Evolutionary conservation across 371 early-diverging fungal genomes (phyloP).

Genomic region (Mortierella sp.): DNA sequence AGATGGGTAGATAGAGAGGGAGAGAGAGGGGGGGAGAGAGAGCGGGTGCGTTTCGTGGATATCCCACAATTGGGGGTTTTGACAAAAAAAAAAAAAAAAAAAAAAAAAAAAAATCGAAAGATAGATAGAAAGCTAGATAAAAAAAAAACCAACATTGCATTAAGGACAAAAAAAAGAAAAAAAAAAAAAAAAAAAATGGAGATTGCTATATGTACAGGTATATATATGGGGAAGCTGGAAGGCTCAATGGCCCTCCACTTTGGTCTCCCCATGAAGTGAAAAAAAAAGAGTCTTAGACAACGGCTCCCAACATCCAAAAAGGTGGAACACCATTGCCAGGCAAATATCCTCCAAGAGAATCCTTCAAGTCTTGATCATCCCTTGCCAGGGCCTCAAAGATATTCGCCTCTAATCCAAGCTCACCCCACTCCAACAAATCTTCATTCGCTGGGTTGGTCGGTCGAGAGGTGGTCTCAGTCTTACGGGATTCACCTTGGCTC

Average conservation of each 20-base stretch:
- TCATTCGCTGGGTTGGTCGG: conserved; percentile 41
- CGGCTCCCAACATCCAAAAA: conserved; percentile 52
- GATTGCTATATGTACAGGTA: conserved; percentile 8
- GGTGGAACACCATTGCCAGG: conserved; percentile 49
- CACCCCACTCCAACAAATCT: conserved; percentile 47
- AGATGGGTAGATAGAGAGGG: too few species aligned
- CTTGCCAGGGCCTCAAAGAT: conserved; percentile 35
- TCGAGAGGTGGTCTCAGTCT: conserved; percentile 2
- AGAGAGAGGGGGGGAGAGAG: too few species aligned
- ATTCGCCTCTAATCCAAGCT: conserved; percentile 45
- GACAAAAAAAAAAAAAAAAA: not conserved
- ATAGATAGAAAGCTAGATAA: not conserved
- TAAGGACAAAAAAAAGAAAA: not conserved
- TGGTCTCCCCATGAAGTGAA: too few species aligned
- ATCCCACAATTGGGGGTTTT: too few species aligned
- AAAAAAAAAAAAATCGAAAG: conserved; percentile 9
- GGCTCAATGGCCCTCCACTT: too few species aligned
- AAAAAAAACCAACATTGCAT: not conserved
- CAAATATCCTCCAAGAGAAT: conserved; percentile 44
- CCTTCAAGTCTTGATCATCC: conserved; percentile 43
- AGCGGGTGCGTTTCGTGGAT: too few species aligned
- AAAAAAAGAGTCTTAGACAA: not conserved
- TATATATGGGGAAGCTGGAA: too few species aligned
- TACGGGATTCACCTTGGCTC: conserved; percentile 6
- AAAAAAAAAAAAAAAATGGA: not conserved